Evolutionary conservation across 352 stramenopile genomes (phyloP).

Genomic region (Phytophthora hibernalis): DNA sequence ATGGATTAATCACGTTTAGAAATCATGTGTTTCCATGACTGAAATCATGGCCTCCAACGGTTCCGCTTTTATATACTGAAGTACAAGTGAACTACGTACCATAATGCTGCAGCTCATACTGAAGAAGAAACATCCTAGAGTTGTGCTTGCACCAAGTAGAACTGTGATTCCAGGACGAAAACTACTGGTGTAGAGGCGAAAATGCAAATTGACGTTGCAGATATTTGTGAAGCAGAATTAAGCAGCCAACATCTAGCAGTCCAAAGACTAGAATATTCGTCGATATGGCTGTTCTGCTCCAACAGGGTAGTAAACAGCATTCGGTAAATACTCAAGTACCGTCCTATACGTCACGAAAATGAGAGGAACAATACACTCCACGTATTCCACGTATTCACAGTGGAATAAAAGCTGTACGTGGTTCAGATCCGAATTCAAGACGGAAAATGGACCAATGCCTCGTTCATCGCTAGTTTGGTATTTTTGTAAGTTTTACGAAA

Average conservation of each 20-base stretch:
- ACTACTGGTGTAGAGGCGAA: slow-evolving; percentile 35
- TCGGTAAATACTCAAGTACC: slow-evolving; percentile 41
- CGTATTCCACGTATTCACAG: slow-evolving; percentile 45
- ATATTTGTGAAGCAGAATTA: slow-evolving; percentile 27
- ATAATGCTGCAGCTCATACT: too few species aligned
- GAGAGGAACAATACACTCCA: slow-evolving; percentile 43
- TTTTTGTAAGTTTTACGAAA: too few species aligned
- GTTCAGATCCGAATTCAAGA: neutral
- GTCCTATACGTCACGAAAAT: slow-evolving; percentile 36
- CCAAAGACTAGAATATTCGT: slow-evolving; percentile 8
- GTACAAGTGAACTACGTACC: too few species aligned
- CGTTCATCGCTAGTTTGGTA: neutral
- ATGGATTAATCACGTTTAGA: too few species aligned
- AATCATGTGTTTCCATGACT: too few species aligned
- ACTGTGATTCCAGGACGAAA: slow-evolving; percentile 45
- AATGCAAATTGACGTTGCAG: slow-evolving; percentile 38
- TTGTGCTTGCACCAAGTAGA: slow-evolving; percentile 6
- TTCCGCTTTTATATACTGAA: too few species aligned
- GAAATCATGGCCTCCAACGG: too few species aligned
- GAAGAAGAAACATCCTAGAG: too few species aligned
- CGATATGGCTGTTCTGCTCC: neutral
- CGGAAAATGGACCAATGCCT: neutral
- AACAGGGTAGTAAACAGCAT: slow-evolving; percentile 38
- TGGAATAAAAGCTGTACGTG: slow-evolving; percentile 38
- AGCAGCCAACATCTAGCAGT: slow-evolving; percentile 31